phyloP scores from a whole-genome alignment of 2,329 filamentous ascomycete species.

The Alternaria brassicae region DNA sequence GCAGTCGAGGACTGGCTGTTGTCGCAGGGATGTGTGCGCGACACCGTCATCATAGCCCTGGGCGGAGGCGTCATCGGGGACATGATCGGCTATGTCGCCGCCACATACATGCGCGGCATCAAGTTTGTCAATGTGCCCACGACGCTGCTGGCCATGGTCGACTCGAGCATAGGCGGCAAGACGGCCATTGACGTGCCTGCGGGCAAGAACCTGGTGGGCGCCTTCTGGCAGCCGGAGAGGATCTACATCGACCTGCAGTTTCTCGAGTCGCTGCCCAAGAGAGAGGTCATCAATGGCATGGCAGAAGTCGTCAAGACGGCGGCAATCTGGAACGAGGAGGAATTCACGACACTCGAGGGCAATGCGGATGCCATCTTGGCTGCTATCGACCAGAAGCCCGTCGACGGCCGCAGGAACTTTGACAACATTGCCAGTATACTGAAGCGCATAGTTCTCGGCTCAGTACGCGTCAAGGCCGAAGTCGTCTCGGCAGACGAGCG shows the following conservation, averaged over 20 bases:
- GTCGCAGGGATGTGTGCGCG: slow-evolving; percentile 86
- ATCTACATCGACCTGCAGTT: slow-evolving; percentile 96
- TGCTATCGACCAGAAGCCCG: slow-evolving; percentile 69
- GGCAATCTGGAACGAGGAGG: slow-evolving; percentile 89
- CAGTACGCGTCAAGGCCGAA: slow-evolving; percentile 89
- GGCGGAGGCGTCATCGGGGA: slow-evolving; percentile 97
- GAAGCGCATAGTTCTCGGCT: slow-evolving; percentile 77
- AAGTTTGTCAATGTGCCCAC: slow-evolving; percentile 97
- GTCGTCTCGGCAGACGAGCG: slow-evolving; percentile 95
- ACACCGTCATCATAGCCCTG: slow-evolving; percentile 92
- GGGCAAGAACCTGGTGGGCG: slow-evolving; percentile 94
- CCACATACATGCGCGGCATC: slow-evolving; percentile 97
- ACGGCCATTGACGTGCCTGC: slow-evolving; percentile 96
- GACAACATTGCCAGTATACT: slow-evolving; percentile 66
- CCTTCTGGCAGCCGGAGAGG: slow-evolving; percentile 94
- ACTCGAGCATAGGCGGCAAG: slow-evolving; percentile 97
- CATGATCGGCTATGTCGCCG: slow-evolving; percentile 96
- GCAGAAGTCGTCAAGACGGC: slow-evolving; percentile 98
- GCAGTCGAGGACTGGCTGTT: slow-evolving; percentile 98
- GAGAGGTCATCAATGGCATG: slow-evolving; percentile 99
- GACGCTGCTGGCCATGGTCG: slow-evolving; percentile 94
- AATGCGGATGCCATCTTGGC: slow-evolving; percentile 79
- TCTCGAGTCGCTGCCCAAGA: slow-evolving; percentile 83
- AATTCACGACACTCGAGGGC: slow-evolving; percentile 84
- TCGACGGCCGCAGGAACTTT: slow-evolving; percentile 66